phyloP scores from a whole-genome alignment of 1,284 basidiomycete genomes.

The Naganishia sp. region DNA sequence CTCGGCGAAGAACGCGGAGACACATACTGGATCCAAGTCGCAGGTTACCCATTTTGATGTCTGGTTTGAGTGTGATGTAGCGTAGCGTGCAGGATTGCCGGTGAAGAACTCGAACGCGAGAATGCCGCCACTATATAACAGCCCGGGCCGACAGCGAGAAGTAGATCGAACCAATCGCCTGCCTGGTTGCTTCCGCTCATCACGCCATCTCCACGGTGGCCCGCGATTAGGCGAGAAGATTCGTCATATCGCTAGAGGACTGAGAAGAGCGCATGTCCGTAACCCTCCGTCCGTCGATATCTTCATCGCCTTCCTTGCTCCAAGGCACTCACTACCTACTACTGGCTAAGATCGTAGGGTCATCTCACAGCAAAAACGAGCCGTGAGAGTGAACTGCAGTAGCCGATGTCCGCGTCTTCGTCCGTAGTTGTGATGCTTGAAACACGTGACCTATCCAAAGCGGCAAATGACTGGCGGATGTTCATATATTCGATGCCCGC shows the following conservation, averaged over 20 bases:
- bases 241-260: background rate
- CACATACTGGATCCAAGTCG: conserved; percentile 55
- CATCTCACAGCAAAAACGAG: too few species aligned
- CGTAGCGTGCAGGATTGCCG: background rate
- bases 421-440: too few species aligned
- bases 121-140: background rate
- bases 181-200: conserved; percentile 13
- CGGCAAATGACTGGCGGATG: too few species aligned
- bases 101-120: background rate
- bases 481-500: too few species aligned
- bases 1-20: background rate
- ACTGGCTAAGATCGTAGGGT: too few species aligned
- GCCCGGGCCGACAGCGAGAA: conserved; percentile 1
- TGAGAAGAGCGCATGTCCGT: too few species aligned
- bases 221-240: conserved; percentile 4
- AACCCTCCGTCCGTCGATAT: too few species aligned
- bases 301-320: too few species aligned
- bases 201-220: conserved; percentile 3
- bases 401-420: too few species aligned
- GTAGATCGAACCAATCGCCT: background rate
- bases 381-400: too few species aligned
- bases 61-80: background rate
- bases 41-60: conserved; percentile 35
- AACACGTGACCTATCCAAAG: too few species aligned
- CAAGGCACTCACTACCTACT: too few species aligned